Percentiles rank a stretch among this genome's conserved stretches.
Conservation (phyloP, 768 basidiomycete species). For the Auricularia auricula-judae region DNA sequence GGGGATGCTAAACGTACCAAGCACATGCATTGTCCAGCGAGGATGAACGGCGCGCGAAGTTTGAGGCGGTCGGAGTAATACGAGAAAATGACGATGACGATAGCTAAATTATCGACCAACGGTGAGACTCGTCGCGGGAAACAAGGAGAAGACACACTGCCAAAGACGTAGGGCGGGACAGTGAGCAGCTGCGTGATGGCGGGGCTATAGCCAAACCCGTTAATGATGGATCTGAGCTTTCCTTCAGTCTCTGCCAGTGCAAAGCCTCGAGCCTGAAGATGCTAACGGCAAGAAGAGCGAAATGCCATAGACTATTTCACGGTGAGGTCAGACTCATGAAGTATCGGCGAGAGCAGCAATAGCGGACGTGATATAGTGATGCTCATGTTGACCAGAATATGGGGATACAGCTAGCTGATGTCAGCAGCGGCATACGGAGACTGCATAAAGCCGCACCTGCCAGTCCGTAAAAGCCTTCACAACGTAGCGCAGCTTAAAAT, state of each 20-base stretch:
- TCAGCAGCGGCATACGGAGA: not conserved
- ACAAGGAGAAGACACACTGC: not conserved
- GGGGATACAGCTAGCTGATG: slow-evolving; percentile 32
- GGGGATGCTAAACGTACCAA: not conserved
- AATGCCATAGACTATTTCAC: slow-evolving; percentile 51
- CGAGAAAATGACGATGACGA: not conserved
- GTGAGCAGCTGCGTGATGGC: slow-evolving; percentile 8
- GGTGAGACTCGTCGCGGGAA: not conserved
- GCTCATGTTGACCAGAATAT: slow-evolving; percentile 49
- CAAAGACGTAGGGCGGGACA: slow-evolving; percentile 7
- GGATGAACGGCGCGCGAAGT: not conserved
- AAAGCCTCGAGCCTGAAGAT: too few relatives aligned
- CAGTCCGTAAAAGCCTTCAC: slow-evolving; percentile 47
- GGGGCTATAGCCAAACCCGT: slow-evolving; percentile 21
- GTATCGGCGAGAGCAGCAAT: not conserved
- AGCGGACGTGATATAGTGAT: slow-evolving; percentile 47
- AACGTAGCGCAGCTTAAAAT: slow-evolving; percentile 42
- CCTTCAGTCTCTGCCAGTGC: too few relatives aligned
- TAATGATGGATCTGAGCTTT: slow-evolving; percentile 44
- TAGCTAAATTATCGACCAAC: not conserved
- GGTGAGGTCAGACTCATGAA: not conserved
- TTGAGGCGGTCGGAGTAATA: not conserved
- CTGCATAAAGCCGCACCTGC: slow-evolving; percentile 32
- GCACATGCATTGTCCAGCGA: not conserved
- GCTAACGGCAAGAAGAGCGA: slow-evolving; percentile 60